phyloP scores from a whole-genome alignment of 371 early-diverging fungal species.

The Mucor circinelloides region DNA sequence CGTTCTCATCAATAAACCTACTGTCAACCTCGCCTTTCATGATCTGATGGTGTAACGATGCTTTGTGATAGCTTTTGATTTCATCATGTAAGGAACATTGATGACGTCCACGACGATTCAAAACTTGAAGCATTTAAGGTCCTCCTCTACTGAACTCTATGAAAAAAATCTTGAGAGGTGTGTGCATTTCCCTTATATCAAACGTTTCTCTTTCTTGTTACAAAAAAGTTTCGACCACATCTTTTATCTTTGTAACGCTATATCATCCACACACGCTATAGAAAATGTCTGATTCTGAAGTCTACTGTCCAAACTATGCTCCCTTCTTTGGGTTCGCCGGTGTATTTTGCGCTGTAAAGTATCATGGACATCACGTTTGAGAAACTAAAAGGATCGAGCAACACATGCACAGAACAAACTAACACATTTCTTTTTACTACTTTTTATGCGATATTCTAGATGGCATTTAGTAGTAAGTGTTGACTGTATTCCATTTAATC shows the following conservation, averaged over 20 bases:
- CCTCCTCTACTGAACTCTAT: neutral
- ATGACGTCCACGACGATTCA: neutral
- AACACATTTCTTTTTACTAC: conserved; percentile 1
- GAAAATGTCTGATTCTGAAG: conserved; percentile 33
- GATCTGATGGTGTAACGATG: neutral
- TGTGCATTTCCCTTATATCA: neutral
- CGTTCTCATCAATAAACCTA: too few species aligned
- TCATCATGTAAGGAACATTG: neutral
- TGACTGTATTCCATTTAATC: neutral
- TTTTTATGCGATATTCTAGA: conserved; percentile 21
- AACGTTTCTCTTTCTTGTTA: neutral
- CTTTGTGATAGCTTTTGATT: neutral
- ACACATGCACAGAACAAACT: neutral
- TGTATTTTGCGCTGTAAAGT: conserved; percentile 49
- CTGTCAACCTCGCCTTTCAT: neutral
- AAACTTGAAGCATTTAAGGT: neutral
- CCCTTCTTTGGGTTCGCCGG: conserved; percentile 57
- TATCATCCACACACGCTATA: neutral
- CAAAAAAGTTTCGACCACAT: neutral
- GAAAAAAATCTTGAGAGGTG: neutral
- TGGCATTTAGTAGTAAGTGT: conserved; percentile 47
- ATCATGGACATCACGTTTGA: conserved; percentile 4
- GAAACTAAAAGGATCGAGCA: neutral
- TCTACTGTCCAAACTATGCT: conserved; percentile 51
- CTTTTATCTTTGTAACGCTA: neutral